These are phyloP conservation scores for Platanthera guangdongensis DNA, from an alignment of 106 monocot species.

Conservation along the genomic window DNA sequence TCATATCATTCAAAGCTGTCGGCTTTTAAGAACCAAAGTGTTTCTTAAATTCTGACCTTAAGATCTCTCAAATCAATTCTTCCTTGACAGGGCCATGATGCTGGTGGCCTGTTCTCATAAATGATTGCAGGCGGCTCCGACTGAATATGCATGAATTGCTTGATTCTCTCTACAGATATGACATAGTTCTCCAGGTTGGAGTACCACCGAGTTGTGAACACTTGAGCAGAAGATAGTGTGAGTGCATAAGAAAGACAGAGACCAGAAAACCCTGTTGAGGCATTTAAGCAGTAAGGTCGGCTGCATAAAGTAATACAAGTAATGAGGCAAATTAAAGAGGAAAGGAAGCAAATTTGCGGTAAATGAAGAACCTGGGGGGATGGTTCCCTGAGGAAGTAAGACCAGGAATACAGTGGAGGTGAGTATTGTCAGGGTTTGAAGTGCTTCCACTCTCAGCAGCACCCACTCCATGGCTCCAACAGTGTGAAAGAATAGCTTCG, in stretches of 20 bases:
- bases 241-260: slow-evolving; percentile 68
- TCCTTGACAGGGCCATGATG: slow-evolving; percentile 67
- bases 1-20: too few relatives aligned
- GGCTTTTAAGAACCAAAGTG: too few relatives aligned
- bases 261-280: slow-evolving; percentile 47
- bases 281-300: background rate
- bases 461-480: slow-evolving; percentile 64
- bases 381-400: slow-evolving; percentile 31
- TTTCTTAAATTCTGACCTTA: slow-evolving; percentile 23
- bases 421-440: slow-evolving; percentile 47
- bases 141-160: slow-evolving; percentile 64
- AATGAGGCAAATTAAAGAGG: background rate
- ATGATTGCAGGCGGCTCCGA: slow-evolving; percentile 52
- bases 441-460: slow-evolving; percentile 48
- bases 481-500: slow-evolving; percentile 53
- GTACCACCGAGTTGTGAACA: slow-evolving; percentile 53
- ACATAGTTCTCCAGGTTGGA: slow-evolving; percentile 61
- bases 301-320: background rate
- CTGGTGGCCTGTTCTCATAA: slow-evolving; percentile 37
- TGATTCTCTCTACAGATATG: slow-evolving; percentile 66
- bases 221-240: slow-evolving; percentile 49
- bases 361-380: slow-evolving; percentile 34
- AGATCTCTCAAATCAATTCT: slow-evolving; percentile 57
- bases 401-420: slow-evolving; percentile 45
- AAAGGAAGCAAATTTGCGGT: background rate